Conservation (phyloP, 805 yeast genomes). For the Saccharomycopsis vini region DNA sequence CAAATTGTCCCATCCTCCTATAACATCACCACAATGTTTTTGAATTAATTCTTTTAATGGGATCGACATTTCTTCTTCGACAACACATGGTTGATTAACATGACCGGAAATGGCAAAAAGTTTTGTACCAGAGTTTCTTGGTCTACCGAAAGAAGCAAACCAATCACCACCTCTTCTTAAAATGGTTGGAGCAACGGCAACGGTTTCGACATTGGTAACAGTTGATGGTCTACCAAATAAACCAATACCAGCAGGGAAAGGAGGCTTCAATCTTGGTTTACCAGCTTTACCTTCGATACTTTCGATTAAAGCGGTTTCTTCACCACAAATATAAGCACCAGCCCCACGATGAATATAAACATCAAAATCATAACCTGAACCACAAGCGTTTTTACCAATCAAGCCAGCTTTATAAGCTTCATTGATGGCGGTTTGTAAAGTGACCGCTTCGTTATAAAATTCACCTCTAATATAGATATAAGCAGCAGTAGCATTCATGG, state of each 20-base stretch:
- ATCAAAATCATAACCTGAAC: slow-evolving; percentile 78
- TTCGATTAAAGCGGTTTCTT: slow-evolving; percentile 84
- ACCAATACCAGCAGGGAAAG: slow-evolving; percentile 93
- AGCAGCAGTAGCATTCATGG: slow-evolving; percentile 90
- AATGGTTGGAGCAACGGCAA: slow-evolving; percentile 83
- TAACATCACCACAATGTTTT: slow-evolving; percentile 84
- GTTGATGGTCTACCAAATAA: slow-evolving; percentile 86
- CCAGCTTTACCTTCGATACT: slow-evolving; percentile 90
- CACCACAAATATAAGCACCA: slow-evolving; percentile 93
- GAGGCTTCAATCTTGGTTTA: slow-evolving; percentile 88
- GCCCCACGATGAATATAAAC: slow-evolving; percentile 82
- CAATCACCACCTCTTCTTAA: slow-evolving; percentile 83
- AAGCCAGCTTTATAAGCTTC: slow-evolving; percentile 79
- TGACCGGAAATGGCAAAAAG: slow-evolving; percentile 83
- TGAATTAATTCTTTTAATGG: slow-evolving; percentile 76
- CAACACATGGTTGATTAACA: slow-evolving; percentile 87
- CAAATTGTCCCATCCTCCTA: slow-evolving; percentile 89
- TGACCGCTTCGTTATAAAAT: slow-evolving; percentile 72
- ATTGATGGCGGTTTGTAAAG: slow-evolving; percentile 72
- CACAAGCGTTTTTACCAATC: slow-evolving; percentile 80
- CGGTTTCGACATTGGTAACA: slow-evolving; percentile 86
- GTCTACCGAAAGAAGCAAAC: slow-evolving; percentile 80
- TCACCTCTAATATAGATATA: slow-evolving; percentile 85
- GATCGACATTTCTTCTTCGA: slow-evolving; percentile 90
- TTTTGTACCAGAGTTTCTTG: slow-evolving; percentile 76